A percentile compares a stretch with the other conserved stretches of the same genome.
phyloP scores from a whole-genome alignment of 2,329 filamentous ascomycete genomes.

The Cercospora beticola region DNA sequence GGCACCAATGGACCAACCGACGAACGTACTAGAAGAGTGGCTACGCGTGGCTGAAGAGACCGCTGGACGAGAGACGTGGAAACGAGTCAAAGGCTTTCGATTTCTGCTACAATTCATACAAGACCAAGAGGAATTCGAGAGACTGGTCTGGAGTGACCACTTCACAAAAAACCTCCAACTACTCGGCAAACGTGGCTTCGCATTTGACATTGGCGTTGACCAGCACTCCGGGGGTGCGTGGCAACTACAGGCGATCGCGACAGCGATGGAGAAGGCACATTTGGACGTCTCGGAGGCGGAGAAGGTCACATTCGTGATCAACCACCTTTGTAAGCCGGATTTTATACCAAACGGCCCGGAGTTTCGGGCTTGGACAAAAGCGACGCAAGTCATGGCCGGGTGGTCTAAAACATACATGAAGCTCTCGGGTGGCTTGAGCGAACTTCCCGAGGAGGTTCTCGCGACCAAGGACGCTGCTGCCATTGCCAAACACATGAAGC shows the following conservation, averaged over 20 bases:
- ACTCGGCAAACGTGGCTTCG: constrained; percentile 59
- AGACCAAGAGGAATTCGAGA: constrained; percentile 39
- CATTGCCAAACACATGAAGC: constrained; percentile 63
- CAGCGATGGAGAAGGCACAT: constrained; percentile 53
- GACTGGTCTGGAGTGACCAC: constrained; percentile 36
- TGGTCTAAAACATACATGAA: constrained; percentile 77
- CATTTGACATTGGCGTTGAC: constrained; percentile 85
- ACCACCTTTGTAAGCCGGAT: constrained; percentile 89
- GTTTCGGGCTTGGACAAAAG: constrained; percentile 68
- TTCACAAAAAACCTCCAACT: constrained; percentile 55
- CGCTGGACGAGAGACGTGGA: constrained; percentile 63
- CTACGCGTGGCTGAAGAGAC: constrained; percentile 59
- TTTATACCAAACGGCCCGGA: constrained; percentile 46
- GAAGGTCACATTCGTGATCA: constrained; percentile 67
- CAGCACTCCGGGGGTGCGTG: constrained; percentile 71
- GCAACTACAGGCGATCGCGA: constrained; percentile 47
- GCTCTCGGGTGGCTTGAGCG: constrained; percentile 81
- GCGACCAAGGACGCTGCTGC: constrained; percentile 44
- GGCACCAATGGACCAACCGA: constrained; percentile 74
- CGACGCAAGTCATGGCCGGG: constrained; percentile 66
- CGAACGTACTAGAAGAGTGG: constrained; percentile 62
- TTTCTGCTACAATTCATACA: constrained; percentile 68
- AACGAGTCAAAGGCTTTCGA: constrained; percentile 72
- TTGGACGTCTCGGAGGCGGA: constrained; percentile 59
- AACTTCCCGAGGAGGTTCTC: constrained; percentile 59